These are phyloP conservation scores for Trichoderma semiorbis DNA, from an alignment of 2,329 filamentous ascomycete genomes.

Conservation along the genomic window DNA sequence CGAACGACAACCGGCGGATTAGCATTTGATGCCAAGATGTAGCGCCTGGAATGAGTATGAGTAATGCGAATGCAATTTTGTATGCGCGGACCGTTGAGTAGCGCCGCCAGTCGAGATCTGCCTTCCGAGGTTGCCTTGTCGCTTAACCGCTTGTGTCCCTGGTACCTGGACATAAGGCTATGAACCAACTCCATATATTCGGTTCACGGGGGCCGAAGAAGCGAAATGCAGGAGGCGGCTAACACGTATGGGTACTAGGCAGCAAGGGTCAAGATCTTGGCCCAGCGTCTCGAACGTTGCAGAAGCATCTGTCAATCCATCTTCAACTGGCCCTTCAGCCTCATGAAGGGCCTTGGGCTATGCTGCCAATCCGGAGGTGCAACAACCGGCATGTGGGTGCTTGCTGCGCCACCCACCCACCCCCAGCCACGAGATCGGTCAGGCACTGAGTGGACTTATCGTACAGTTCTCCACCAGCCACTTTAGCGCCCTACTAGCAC, in stretches of 20 bases:
- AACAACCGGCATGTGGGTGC: not conserved
- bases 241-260: not conserved
- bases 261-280: not conserved
- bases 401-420: no score
- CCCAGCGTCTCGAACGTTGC: not conserved
- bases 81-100: not conserved
- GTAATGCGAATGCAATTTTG: not conserved
- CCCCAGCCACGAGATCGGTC: no score
- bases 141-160: not conserved
- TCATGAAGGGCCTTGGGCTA: not conserved
- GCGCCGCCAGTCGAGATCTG: not conserved
- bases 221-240: not conserved
- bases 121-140: not conserved
- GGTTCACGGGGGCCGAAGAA: not conserved
- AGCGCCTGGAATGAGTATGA: constrained; percentile 11
- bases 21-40: not conserved
- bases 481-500: not conserved
- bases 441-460: no score
- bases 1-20: not conserved
- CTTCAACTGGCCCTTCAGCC: not conserved
- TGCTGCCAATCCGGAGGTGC: not conserved
- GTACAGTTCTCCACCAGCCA: not conserved
- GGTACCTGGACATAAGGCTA: not conserved
- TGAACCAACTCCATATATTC: not conserved
- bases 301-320: not conserved